These are phyloP conservation scores for Leptographium flavum DNA, from an alignment of 2,329 filamentous ascomycete genomes.

Conservation along the genomic window DNA sequence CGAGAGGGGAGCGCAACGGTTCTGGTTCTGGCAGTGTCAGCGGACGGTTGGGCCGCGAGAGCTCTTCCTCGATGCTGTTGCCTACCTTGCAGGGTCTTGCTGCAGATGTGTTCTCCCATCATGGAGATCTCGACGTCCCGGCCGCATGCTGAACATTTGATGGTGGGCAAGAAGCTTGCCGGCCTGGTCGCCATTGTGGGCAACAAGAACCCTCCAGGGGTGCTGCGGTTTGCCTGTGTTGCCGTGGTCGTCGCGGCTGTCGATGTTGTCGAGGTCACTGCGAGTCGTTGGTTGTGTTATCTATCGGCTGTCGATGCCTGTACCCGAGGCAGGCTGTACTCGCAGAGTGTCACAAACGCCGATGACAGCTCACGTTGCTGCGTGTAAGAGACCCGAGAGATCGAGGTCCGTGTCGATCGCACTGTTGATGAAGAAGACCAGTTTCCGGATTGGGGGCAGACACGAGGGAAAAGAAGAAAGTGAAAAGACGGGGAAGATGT, in stretches of 20 bases:
- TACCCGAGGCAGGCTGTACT: too few relatives aligned
- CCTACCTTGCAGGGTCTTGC: neutral
- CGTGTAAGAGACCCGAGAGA: too few relatives aligned
- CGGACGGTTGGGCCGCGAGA: too few relatives aligned
- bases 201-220: neutral
- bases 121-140: slow-evolving; percentile 66
- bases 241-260: neutral
- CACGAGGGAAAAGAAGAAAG: neutral
- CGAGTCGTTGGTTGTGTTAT: too few relatives aligned
- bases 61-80: neutral
- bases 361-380: too few relatives aligned
- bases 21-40: neutral
- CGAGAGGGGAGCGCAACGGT: slow-evolving; percentile 1
- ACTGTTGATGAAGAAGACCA: neutral
- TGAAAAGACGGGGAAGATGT: neutral
- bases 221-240: too few relatives aligned
- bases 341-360: too few relatives aligned
- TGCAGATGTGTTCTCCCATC: slow-evolving; percentile 78
- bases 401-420: neutral
- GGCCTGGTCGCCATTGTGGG: slow-evolving; percentile 18
- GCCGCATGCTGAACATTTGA: slow-evolving; percentile 77
- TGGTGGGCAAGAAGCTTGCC: slow-evolving; percentile 60
- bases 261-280: neutral
- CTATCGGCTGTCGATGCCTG: too few relatives aligned
- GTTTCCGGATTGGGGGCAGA: neutral